Conservation (phyloP, 2,329 filamentous ascomycete species). For the Aspergillus brunneoviolaceus region DNA sequence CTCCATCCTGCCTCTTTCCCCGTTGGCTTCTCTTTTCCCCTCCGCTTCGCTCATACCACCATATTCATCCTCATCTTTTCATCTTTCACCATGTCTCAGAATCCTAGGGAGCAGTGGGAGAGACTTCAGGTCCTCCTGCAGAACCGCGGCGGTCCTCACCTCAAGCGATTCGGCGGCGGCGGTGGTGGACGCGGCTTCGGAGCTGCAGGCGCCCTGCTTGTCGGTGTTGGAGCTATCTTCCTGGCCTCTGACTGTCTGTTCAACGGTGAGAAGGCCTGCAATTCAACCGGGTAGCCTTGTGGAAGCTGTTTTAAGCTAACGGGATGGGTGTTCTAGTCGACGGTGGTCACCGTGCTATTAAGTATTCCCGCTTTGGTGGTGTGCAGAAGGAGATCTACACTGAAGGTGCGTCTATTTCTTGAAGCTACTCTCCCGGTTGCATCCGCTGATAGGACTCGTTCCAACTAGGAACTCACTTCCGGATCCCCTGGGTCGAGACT, state of each 20-base stretch:
- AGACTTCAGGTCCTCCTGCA: conserved; percentile 63
- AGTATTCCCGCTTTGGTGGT: conserved; percentile 89
- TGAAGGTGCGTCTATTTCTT: conserved; percentile 65
- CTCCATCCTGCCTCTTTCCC: conserved; percentile 27
- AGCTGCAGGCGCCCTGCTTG: conserved; percentile 52
- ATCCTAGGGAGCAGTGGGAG: conserved; percentile 66
- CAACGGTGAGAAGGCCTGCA: conserved; percentile 54
- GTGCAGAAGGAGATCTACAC: conserved; percentile 94
- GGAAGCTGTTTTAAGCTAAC: conserved; percentile 11
- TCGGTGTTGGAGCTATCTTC: conserved; percentile 49
- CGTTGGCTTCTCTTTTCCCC: conserved; percentile 22
- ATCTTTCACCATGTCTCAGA: conserved; percentile 46
- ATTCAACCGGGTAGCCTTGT: not conserved
- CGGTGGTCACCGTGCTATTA: conserved; percentile 97
- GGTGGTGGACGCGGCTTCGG: conserved; percentile 57
- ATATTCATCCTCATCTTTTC: conserved; percentile 6
- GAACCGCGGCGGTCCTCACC: conserved; percentile 43
- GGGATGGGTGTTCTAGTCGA: conserved; percentile 62
- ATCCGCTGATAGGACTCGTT: not conserved
- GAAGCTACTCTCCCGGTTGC: conserved; percentile 4
- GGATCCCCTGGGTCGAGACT: conserved; percentile 95
- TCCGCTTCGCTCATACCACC: not conserved
- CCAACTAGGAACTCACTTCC: conserved; percentile 79
- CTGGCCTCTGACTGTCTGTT: conserved; percentile 60
- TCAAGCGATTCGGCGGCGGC: conserved; percentile 45